Conservation (phyloP, 2,329 filamentous ascomycete species). For the Botryosphaeria dothidea region DNA sequence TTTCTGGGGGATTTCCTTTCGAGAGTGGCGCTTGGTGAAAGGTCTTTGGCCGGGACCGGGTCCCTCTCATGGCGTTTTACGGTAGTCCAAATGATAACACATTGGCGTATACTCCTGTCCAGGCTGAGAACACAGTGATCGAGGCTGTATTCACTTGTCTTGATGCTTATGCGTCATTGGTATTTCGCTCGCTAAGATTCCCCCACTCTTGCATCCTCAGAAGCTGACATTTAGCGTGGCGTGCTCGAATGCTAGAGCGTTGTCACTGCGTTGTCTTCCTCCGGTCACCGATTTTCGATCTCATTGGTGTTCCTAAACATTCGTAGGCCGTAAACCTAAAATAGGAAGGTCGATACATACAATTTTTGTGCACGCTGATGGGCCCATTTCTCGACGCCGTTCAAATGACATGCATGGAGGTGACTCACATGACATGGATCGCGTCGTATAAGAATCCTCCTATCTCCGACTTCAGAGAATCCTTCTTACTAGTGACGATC, state of each 20-base stretch:
- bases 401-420: background rate
- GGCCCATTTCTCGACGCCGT: background rate
- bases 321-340: background rate
- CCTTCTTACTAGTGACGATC: background rate
- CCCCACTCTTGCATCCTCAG: background rate
- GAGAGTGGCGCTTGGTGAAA: background rate
- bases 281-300: background rate
- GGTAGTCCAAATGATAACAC: constrained; percentile 8
- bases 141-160: too few relatives aligned
- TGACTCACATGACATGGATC: background rate
- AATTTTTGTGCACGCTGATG: background rate
- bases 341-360: background rate
- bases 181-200: too few relatives aligned
- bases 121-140: too few relatives aligned
- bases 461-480: background rate
- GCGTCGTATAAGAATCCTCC: background rate
- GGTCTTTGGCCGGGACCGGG: background rate
- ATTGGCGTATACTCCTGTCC: background rate
- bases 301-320: background rate
- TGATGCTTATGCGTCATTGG: too few relatives aligned
- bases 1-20: constrained; percentile 4
- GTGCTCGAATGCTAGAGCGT: background rate
- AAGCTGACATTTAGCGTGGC: background rate
- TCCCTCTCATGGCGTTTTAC: background rate
- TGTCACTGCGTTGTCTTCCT: background rate